These are phyloP conservation scores for Cylindrotheca closterium DNA, from an alignment of 108 stramenopile genomes.

Conservation along the genomic window DNA sequence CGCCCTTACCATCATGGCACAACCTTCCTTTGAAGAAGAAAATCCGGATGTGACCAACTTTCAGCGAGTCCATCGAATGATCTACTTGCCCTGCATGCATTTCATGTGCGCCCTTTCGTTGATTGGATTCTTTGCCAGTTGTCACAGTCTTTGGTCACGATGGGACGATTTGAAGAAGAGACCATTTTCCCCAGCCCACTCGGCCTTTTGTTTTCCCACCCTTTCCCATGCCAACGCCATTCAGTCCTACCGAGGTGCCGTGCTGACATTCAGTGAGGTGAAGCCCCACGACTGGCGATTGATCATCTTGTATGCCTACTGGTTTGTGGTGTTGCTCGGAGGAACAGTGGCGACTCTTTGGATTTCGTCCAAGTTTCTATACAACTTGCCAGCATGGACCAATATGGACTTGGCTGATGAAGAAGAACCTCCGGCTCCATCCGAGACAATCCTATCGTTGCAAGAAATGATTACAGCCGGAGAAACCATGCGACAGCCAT, in stretches of 20 bases:
- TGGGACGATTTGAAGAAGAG: constrained; percentile 53
- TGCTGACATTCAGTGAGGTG: constrained; percentile 58
- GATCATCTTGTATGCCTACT: constrained; percentile 55
- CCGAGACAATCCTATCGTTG: constrained; percentile 56
- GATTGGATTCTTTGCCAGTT: constrained; percentile 66
- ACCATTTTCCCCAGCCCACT: constrained; percentile 81
- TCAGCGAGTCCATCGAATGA: constrained; percentile 66
- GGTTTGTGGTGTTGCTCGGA: constrained; percentile 47
- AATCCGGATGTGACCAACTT: constrained; percentile 69
- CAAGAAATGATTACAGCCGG: constrained; percentile 62
- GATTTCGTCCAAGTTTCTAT: constrained; percentile 59
- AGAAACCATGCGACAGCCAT: constrained; percentile 62
- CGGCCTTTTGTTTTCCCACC: constrained; percentile 75
- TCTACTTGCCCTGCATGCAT: constrained; percentile 76
- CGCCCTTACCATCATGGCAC: constrained; percentile 73
- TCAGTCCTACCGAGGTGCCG: constrained; percentile 71
- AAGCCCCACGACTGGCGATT: constrained; percentile 38
- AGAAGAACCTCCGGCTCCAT: constrained; percentile 68
- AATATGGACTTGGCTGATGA: constrained; percentile 54
- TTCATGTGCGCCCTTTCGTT: constrained; percentile 57
- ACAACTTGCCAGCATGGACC: constrained; percentile 66
- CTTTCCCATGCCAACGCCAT: constrained; percentile 76
- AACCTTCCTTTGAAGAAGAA: constrained; percentile 77
- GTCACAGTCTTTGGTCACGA: constrained; percentile 51
- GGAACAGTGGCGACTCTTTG: constrained; percentile 62